These are phyloP conservation scores for Salinomyces thailandicus DNA, from an alignment of 2,329 filamentous ascomycete species.

Conservation along the genomic window DNA sequence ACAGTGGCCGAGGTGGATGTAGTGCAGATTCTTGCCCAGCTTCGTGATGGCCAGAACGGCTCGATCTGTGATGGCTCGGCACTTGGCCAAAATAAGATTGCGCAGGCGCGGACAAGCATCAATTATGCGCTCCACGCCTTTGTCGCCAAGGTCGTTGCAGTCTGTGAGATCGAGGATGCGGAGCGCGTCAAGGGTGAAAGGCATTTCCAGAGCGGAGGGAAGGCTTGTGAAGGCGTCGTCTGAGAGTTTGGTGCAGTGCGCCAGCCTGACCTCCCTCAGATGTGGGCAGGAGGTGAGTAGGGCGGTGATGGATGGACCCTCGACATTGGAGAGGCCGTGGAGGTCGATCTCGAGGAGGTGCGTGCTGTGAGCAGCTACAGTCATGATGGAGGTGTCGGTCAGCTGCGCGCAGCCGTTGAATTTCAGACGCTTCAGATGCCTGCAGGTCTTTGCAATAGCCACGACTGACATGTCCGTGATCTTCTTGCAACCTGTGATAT, in stretches of 20 bases:
- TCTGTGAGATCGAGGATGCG: conserved; percentile 90
- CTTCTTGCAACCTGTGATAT: conserved; percentile 75
- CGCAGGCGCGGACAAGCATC: conserved; percentile 74
- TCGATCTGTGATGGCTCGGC: conserved; percentile 79
- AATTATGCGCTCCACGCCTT: conserved; percentile 80
- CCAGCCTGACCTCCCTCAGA: conserved; percentile 80
- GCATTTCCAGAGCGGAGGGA: conserved; percentile 46
- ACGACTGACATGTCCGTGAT: conserved; percentile 82
- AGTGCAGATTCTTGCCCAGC: conserved; percentile 91
- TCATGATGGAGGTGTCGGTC: conserved; percentile 68
- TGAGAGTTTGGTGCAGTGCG: conserved; percentile 73
- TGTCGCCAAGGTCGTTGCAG: conserved; percentile 72
- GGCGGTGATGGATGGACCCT: conserved; percentile 71
- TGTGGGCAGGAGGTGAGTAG: conserved; percentile 69
- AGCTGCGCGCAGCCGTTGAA: conserved; percentile 84
- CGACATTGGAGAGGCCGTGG: conserved; percentile 70
- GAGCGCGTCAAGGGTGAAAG: conserved; percentile 61
- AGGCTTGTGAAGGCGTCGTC: conserved; percentile 80
- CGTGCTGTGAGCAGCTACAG: conserved; percentile 78
- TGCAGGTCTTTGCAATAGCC: conserved; percentile 68
- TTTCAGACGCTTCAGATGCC: conserved; percentile 86
- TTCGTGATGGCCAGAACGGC: conserved; percentile 79
- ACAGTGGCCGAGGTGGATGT: conserved; percentile 91
- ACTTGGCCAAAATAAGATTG: conserved; percentile 91
- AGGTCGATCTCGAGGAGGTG: conserved; percentile 96